A percentile compares a stretch with the other conserved stretches of the same genome.
phyloP scores from a whole-genome alignment of 2,329 filamentous ascomycete species.

The Fusarium pseudocircinatum region DNA sequence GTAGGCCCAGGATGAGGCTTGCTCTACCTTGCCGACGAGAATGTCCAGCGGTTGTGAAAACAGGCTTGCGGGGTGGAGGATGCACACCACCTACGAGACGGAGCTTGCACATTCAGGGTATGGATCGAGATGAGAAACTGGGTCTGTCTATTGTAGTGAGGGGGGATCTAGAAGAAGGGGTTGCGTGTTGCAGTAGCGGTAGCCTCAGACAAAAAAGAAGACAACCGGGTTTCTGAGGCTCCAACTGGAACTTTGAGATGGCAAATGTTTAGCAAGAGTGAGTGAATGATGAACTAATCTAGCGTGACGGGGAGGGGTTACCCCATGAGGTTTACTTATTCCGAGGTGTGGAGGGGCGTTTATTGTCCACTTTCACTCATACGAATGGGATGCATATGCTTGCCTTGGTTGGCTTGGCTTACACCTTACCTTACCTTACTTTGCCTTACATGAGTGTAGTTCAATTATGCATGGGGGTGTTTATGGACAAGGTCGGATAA shows the following conservation, averaged over 20 bases:
- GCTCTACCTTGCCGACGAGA: conserved; percentile 1
- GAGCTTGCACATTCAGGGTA: conserved; percentile 28
- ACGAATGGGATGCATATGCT: conserved; percentile 19
- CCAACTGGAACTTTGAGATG: neutral
- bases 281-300: conserved; percentile 16
- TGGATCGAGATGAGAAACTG: conserved; percentile 36
- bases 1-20: conserved; percentile 22
- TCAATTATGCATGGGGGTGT: conserved; percentile 21
- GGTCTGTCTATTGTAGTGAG: neutral
- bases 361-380: conserved; percentile 13
- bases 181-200: conserved; percentile 15
- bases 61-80: conserved; percentile 35
- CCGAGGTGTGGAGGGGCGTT: conserved; percentile 25
- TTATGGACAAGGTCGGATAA: conserved; percentile 6
- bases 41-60: conserved; percentile 21
- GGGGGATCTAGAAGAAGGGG: conserved; percentile 4
- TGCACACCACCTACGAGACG: conserved; percentile 27
- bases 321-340: conserved; percentile 35
- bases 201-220: neutral
- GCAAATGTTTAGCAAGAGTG: neutral
- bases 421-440: neutral
- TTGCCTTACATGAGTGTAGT: conserved; percentile 7
- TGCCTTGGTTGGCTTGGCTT: conserved; percentile 17
- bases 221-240: conserved; percentile 4
- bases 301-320: conserved; percentile 38